A percentile compares a stretch with the other conserved stretches of the same genome.
phyloP scores from a whole-genome alignment of 306 rosid species.

The Lathyrus tuberosus region DNA sequence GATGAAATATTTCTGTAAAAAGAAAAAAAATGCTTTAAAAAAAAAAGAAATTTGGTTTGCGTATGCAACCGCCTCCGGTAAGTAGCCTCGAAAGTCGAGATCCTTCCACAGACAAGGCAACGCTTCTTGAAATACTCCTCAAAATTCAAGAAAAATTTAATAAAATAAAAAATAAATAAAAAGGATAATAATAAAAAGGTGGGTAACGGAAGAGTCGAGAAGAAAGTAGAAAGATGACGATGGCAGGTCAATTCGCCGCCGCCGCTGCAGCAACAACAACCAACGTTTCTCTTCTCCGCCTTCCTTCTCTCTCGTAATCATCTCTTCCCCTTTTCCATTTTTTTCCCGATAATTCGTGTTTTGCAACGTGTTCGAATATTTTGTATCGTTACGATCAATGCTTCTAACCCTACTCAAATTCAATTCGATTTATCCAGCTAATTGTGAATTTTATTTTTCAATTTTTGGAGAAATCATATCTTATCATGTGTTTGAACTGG shows the following conservation, averaged over 20 bases:
- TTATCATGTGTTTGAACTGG: neutral
- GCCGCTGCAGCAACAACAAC: neutral
- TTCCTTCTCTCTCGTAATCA: neutral
- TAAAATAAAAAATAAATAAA: neutral
- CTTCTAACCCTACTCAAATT: neutral
- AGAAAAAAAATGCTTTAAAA: too few species aligned
- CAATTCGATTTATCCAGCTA: neutral
- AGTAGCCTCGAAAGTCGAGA: neutral
- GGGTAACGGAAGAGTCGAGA: neutral
- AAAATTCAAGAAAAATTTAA: neutral
- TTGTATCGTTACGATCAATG: neutral
- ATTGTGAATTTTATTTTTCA: neutral
- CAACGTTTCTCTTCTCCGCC: neutral
- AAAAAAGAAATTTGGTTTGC: neutral
- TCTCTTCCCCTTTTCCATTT: neutral
- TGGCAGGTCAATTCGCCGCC: conserved; percentile 21
- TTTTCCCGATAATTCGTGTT: neutral
- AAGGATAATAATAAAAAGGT: neutral
- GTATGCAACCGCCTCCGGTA: neutral
- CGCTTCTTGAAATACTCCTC: neutral
- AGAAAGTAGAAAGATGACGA: neutral
- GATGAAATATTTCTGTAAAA: too few species aligned
- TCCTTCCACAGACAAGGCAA: neutral
- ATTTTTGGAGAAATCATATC: neutral
- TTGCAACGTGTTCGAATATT: neutral